Evolutionary conservation across 306 rosid species (phyloP).

Genomic region (Carpinus viminea): DNA sequence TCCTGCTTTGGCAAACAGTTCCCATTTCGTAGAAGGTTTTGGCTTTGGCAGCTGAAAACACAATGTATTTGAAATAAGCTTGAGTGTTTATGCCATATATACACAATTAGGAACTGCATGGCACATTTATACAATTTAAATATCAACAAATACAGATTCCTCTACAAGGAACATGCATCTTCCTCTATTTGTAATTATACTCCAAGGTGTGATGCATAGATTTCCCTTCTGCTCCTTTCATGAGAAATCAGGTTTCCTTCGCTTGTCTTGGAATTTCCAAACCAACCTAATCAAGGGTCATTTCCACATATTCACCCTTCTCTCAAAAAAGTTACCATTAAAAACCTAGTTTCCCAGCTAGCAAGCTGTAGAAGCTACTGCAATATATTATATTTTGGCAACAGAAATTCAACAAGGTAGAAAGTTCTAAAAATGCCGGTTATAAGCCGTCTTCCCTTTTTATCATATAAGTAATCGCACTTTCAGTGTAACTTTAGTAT

Average conservation of each 20-base stretch:
- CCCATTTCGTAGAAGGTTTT: slow-evolving; percentile 92
- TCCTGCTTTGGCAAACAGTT: slow-evolving; percentile 71
- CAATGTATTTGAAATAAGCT: slow-evolving; percentile 3
- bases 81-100: not conserved
- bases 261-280: not conserved
- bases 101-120: not conserved
- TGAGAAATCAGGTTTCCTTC: not conserved
- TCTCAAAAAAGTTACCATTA: not conserved
- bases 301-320: not conserved
- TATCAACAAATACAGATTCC: not conserved
- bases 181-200: not conserved
- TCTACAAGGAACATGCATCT: not conserved
- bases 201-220: not conserved
- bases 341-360: not conserved
- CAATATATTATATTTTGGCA: not conserved
- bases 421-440: slow-evolving; percentile 1
- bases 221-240: not conserved
- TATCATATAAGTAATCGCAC: not conserved
- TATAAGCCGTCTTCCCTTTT: not conserved
- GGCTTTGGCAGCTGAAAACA: slow-evolving; percentile 75
- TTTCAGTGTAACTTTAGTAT: not conserved
- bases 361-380: not conserved
- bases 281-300: not conserved
- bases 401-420: not conserved
- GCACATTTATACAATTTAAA: not conserved